Percentiles rank a stretch among this genome's conserved stretches.
Conservation (phyloP, 176 grass and related monocot genomes). For the Alloteropsis semialata region DNA sequence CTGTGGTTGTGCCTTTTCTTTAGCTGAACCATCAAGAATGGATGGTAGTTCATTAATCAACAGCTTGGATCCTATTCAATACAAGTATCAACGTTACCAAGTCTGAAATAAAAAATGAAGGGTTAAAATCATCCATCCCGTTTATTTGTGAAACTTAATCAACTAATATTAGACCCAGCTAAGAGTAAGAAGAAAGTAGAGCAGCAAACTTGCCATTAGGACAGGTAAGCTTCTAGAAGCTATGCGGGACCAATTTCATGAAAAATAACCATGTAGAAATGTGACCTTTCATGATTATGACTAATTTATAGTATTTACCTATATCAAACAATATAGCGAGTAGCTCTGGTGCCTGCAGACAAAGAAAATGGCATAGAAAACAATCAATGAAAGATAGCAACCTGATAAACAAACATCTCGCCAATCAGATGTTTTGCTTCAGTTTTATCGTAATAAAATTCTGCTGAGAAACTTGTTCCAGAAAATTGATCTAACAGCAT, state of each 20-base stretch:
- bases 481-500: not conserved
- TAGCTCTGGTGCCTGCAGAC: constrained; percentile 78
- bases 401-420: not conserved
- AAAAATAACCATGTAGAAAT: not conserved
- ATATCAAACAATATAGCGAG: constrained; percentile 75
- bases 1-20: constrained; percentile 70
- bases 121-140: not conserved
- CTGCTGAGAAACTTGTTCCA: not conserved
- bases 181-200: not conserved
- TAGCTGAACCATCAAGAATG: constrained; percentile 82
- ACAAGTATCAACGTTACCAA: constrained; percentile 24
- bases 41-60: constrained; percentile 73
- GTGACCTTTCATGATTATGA: not conserved
- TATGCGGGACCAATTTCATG: not conserved
- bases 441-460: constrained; percentile 3
- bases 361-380: constrained; percentile 25
- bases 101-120: not conserved
- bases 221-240: not conserved
- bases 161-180: not conserved
- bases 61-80: constrained; percentile 61
- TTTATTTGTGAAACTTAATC: constrained; percentile 7
- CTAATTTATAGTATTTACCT: constrained; percentile 49
- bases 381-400: constrained; percentile 2
- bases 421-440: not conserved
- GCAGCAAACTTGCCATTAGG: not conserved